Base-by-base conservation (phyloP, 768 basidiomycete genomes). In the Tylopilus rubrobrunneus region DNA sequence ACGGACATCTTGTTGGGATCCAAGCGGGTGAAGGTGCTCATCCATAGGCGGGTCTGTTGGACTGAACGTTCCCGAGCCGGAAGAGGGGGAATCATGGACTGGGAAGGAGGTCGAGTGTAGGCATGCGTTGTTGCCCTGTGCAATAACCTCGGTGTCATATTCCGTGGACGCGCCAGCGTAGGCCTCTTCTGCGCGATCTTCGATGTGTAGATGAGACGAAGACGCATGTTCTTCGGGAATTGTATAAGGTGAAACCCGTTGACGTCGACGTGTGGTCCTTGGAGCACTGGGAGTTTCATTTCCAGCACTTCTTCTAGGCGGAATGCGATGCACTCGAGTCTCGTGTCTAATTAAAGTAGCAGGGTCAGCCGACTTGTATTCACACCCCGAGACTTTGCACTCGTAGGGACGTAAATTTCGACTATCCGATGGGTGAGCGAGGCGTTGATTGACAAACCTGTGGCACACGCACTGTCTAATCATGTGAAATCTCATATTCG, bases 381-480 rank as follows among this genome's bases (percentile, higher is more conserved):
- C 1, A 12, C 49, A 51, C 0, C n/a, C 17, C 1, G 17, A 5
- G 33, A 15, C 39, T 5, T 12, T 39, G 19, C 59, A 58, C 25
- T 41, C 48, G 11, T 61, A 21, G 0, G 61, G 60, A 10, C 56
- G 54, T 28, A 39, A n/a, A 7, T 53, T n/a, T 1, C 56, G 46
- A 28, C 67, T 68, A 25, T 33, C 6, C 48, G 5, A 36, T 11
- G 2, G 11, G 15, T 60, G 11, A 66, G 56, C 10, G 4, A 27
- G 10, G 27, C 3, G 2, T 19, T 21, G 17, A 17, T 29, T 15
- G 0, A 9, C 17, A 19, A 14, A 28, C 45, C n/a, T 8, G 31
- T 48, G n/a, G 31, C 7, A 25, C n/a, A 68, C 70, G 55, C 49
- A 71, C 70, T 73, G 72, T 2, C 45, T 61, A 10, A 64, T 65